These are phyloP conservation scores for Solanum gandarillasii DNA, from an alignment of 257 asterid species.

Conservation along the genomic window DNA sequence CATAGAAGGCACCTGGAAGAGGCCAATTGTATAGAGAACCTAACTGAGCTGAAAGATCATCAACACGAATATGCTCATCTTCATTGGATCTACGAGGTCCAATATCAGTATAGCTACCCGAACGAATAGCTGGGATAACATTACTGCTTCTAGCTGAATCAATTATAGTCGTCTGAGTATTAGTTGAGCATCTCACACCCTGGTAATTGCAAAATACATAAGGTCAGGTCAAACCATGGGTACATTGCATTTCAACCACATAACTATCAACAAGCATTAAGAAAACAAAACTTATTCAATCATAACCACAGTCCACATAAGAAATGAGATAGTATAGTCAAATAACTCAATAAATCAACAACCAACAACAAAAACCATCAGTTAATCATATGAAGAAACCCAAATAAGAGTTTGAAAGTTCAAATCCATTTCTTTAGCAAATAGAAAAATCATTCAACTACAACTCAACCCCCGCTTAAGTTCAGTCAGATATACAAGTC, in stretches of 20 bases:
- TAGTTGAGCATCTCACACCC: conserved; percentile 71
- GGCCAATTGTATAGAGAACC: conserved; percentile 56
- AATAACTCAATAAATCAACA: neutral
- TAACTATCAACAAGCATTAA: neutral
- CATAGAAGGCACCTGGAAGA: conserved; percentile 66
- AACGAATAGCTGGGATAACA: conserved; percentile 39
- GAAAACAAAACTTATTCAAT: neutral
- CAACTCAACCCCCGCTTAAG: neutral
- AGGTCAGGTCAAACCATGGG: neutral
- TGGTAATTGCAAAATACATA: conserved; percentile 12
- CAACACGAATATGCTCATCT: conserved; percentile 72
- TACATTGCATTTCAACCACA: neutral
- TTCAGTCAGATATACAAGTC: neutral
- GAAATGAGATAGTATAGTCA: neutral
- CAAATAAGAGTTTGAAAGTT: neutral
- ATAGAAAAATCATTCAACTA: neutral
- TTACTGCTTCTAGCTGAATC: conserved; percentile 26
- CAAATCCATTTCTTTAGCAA: neutral
- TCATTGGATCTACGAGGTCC: conserved; percentile 82
- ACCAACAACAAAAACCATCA: neutral
- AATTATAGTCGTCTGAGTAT: conserved; percentile 22
- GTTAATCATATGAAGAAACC: neutral
- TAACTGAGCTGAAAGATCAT: conserved; percentile 53
- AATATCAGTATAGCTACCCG: conserved; percentile 80
- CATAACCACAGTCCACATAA: neutral